phyloP scores from a whole-genome alignment of 1,284 basidiomycete genomes.

The Wolfiporia cocos region DNA sequence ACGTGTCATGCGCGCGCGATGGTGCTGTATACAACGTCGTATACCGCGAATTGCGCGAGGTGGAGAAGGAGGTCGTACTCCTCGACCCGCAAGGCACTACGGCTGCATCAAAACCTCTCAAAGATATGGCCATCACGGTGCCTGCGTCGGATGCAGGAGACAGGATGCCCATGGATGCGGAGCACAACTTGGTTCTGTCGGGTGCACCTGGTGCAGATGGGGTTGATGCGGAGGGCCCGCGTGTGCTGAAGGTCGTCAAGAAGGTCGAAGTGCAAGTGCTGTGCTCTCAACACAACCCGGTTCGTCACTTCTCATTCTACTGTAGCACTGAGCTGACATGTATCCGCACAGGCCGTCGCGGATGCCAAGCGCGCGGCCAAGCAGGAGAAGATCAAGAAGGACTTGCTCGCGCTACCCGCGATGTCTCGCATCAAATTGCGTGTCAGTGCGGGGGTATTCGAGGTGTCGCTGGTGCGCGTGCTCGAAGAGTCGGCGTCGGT shows the following conservation, averaged over 20 bases:
- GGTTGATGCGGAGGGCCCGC: conserved; percentile 21
- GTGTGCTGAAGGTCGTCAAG: conserved; percentile 57
- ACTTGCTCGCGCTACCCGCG: conserved; percentile 59
- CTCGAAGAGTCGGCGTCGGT: conserved; percentile 63
- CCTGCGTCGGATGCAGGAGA: neutral
- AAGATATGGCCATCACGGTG: neutral
- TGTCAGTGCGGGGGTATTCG: conserved; percentile 71
- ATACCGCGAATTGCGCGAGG: conserved; percentile 57
- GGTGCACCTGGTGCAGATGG: neutral
- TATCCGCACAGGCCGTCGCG: conserved; percentile 50
- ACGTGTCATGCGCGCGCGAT: conserved; percentile 83
- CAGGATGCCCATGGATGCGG: neutral
- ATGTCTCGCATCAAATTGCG: conserved; percentile 79
- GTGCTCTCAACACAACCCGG: conserved; percentile 81
- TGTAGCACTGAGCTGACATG: neutral
- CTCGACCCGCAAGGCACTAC: conserved; percentile 29
- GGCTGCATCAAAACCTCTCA: neutral
- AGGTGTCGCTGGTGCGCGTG: conserved; percentile 69
- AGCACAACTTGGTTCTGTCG: neutral
- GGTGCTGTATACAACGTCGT: conserved; percentile 46
- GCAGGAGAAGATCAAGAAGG: conserved; percentile 58
- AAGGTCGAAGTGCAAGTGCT: conserved; percentile 70
- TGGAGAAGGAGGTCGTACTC: conserved; percentile 73
- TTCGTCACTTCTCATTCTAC: too few relatives aligned
- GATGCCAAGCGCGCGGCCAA: conserved; percentile 68